phyloP scores from a whole-genome alignment of 1,139 yeast species.

The Komagataea norvegica region DNA sequence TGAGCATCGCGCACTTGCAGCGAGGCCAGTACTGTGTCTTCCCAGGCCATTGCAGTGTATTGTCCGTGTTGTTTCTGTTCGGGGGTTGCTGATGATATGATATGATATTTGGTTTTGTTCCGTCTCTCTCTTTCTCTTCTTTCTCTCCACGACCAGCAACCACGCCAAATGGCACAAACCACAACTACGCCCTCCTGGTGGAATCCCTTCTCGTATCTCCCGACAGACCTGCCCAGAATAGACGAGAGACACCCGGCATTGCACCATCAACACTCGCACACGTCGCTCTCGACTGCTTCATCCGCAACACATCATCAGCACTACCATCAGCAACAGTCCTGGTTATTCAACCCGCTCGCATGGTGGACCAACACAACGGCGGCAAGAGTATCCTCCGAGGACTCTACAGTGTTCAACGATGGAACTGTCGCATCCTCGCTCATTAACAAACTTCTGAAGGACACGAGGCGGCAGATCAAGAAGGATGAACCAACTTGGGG shows the following conservation, averaged over 20 bases:
- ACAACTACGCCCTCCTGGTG: slow-evolving; percentile 17
- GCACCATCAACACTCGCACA: background rate
- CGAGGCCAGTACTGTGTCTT: no score
- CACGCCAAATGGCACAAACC: background rate
- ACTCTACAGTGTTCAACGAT: background rate
- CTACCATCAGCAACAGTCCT: slow-evolving; percentile 1
- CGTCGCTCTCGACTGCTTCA: background rate
- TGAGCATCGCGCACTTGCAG: no score
- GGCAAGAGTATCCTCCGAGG: background rate
- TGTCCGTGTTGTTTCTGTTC: no score
- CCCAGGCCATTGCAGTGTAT: no score
- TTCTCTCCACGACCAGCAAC: no score
- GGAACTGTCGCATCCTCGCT: background rate
- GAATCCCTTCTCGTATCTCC: slow-evolving; percentile 5
- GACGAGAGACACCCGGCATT: background rate
- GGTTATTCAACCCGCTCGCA: slow-evolving; percentile 21
- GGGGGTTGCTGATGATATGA: no score
- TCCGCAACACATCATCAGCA: background rate
- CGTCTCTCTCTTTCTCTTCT: no score
- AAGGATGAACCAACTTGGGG: slow-evolving; percentile 22
- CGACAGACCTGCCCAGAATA: slow-evolving; percentile 1
- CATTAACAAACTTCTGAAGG: slow-evolving; percentile 16
- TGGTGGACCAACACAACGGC: slow-evolving; percentile 5
- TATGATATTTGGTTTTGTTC: no score
- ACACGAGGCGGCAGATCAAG: slow-evolving; percentile 17